Evolutionary conservation across 441 rosid species (phyloP).

Genomic region (Gossypium schwendimanii): DNA sequence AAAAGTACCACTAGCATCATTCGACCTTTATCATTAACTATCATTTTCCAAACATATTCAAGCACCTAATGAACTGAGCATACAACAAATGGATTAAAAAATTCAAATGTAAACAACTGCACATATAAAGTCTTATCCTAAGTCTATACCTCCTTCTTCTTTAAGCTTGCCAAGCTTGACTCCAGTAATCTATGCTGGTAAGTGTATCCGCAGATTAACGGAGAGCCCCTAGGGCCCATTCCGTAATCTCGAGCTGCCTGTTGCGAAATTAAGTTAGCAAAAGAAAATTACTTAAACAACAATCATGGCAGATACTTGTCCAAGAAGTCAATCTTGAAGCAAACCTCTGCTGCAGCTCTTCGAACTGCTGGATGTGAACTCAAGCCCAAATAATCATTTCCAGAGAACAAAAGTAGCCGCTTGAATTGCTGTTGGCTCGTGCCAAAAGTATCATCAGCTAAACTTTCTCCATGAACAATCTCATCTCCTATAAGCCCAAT

Average conservation of each 20-base stretch:
- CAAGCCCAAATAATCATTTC: constrained; percentile 94
- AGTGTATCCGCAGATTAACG: constrained; percentile 86
- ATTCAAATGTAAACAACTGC: not conserved
- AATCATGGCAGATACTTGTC: not conserved
- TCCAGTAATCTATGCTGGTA: constrained; percentile 73
- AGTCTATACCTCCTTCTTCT: constrained; percentile 68
- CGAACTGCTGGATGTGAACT: constrained; percentile 69
- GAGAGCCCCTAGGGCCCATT: constrained; percentile 97
- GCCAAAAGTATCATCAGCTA: constrained; percentile 6
- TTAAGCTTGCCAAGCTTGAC: constrained; percentile 70
- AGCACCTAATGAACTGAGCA: not conserved
- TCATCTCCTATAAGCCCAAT: constrained; percentile 53
- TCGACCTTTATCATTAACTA: not conserved
- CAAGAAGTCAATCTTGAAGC: constrained; percentile 8
- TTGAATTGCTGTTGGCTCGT: constrained; percentile 26
- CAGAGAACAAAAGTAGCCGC: constrained; percentile 77
- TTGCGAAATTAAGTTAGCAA: not conserved
- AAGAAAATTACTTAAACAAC: not conserved
- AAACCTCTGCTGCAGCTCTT: constrained; percentile 69
- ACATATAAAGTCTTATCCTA: constrained; percentile 8
- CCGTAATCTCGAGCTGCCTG: constrained; percentile 87
- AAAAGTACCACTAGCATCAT: not conserved
- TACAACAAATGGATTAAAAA: not conserved
- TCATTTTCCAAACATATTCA: not conserved
- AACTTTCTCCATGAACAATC: constrained; percentile 12